Evolutionary conservation across 2,329 filamentous ascomycete genomes (phyloP).

Genomic region (Cladosporium sp.): DNA sequence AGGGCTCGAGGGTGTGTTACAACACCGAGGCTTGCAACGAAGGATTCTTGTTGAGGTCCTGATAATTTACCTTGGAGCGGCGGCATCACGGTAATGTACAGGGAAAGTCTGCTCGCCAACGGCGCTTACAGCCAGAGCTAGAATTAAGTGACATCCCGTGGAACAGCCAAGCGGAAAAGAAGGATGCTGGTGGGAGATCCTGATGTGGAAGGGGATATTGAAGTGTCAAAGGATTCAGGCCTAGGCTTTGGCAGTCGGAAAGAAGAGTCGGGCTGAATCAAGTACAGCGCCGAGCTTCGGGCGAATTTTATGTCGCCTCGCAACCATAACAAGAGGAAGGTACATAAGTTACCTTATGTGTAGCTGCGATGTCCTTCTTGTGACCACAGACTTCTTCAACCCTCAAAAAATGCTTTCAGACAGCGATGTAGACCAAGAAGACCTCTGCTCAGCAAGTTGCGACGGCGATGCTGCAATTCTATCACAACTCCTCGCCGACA

Average conservation of each 20-base stretch:
- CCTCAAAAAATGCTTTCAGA: neutral
- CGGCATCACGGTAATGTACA: neutral
- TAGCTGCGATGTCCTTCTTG: neutral
- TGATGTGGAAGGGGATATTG: too few species aligned
- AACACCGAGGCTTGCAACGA: too few species aligned
- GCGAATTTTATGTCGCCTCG: neutral
- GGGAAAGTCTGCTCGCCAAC: neutral
- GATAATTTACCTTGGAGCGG: neutral
- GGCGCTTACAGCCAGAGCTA: too few species aligned
- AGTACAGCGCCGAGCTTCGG: neutral
- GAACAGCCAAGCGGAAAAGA: too few species aligned
- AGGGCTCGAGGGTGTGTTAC: too few species aligned
- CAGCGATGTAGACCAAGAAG: neutral
- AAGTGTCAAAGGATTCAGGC: neutral
- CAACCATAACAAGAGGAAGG: too few species aligned
- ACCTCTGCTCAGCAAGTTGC: neutral
- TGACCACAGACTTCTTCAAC: neutral
- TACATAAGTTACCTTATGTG: too few species aligned
- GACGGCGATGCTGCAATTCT: neutral
- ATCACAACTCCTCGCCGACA: neutral
- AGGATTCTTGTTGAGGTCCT: neutral
- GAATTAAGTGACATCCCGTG: too few species aligned
- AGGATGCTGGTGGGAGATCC: too few species aligned
- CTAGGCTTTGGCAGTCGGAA: neutral
- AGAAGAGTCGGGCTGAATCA: neutral